Percentiles rank a stretch among this genome's conserved stretches.
Evolutionary conservation across 139 green algal species (phyloP).

Genomic region (Yamagishiella unicocca): DNA sequence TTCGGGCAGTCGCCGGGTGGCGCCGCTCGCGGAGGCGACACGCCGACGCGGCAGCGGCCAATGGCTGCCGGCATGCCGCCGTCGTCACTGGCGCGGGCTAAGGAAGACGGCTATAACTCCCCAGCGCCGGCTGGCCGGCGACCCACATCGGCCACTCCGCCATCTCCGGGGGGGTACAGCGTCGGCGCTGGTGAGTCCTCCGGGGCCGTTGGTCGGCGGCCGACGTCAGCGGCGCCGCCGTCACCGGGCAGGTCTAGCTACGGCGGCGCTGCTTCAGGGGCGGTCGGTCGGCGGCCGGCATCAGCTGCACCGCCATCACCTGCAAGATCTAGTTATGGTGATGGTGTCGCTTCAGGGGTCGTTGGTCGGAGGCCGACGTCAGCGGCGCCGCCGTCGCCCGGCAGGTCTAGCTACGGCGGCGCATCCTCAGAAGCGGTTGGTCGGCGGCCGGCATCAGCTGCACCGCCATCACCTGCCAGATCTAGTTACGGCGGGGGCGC

Average conservation of each 20-base stretch:
- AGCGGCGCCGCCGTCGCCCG: neutral
- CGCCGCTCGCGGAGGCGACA: neutral
- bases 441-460: neutral
- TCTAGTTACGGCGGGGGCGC: neutral
- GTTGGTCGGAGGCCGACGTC: no score
- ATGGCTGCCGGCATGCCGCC: no score
- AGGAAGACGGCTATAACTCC: neutral
- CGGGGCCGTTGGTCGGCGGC: no score
- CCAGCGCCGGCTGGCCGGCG: neutral
- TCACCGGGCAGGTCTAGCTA: neutral
- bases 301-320: neutral
- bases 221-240: neutral
- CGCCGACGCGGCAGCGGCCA: conserved; percentile 20
- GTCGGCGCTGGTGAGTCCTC: no score
- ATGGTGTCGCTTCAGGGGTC: no score
- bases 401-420: no score
- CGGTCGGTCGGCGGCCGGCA: neutral
- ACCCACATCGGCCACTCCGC: neutral
- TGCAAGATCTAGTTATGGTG: neutral
- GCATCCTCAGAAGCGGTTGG: no score
- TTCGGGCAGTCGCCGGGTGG: neutral
- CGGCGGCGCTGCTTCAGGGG: no score
- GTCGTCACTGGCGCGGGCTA: neutral
- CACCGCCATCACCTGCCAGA: neutral
- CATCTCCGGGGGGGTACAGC: neutral